A percentile compares a stretch with the other conserved stretches of the same genome.
phyloP scores from a whole-genome alignment of 352 stramenopile genomes.

The Phytopythium cucurbitacearum region DNA sequence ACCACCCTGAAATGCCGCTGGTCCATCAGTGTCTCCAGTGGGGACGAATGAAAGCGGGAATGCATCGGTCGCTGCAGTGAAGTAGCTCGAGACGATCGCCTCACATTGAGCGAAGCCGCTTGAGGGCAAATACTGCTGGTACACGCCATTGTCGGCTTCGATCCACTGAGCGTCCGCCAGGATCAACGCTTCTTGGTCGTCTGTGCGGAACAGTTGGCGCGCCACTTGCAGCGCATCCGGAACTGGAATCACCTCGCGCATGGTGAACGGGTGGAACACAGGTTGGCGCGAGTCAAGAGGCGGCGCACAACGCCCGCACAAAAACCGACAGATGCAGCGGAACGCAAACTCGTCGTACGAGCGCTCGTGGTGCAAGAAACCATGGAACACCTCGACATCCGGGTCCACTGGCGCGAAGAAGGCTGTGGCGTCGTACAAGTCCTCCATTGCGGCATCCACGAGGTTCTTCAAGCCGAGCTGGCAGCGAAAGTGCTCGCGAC shows the following conservation, averaged over 20 bases:
- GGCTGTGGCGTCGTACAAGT: slow-evolving; percentile 23
- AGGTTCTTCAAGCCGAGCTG: slow-evolving; percentile 49
- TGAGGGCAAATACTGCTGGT: slow-evolving; percentile 46
- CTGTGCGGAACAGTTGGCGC: slow-evolving; percentile 41
- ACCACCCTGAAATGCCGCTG: background rate
- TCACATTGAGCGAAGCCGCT: slow-evolving; percentile 48
- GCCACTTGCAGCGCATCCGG: slow-evolving; percentile 39
- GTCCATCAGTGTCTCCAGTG: background rate
- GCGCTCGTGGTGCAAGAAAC: slow-evolving; percentile 42
- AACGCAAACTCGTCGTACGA: slow-evolving; percentile 59
- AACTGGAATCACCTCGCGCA: slow-evolving; percentile 56
- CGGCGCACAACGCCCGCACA: slow-evolving; percentile 15
- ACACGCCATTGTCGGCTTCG: slow-evolving; percentile 53
- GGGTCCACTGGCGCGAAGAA: slow-evolving; percentile 36
- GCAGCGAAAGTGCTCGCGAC: slow-evolving; percentile 62
- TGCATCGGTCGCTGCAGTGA: slow-evolving; percentile 15
- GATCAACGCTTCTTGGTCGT: slow-evolving; percentile 33
- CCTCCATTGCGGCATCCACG: slow-evolving; percentile 38
- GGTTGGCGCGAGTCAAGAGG: slow-evolving; percentile 28
- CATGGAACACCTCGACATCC: slow-evolving; percentile 57
- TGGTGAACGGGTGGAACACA: slow-evolving; percentile 38
- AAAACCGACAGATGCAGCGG: slow-evolving; percentile 45
- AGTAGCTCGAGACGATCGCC: slow-evolving; percentile 38
- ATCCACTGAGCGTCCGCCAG: slow-evolving; percentile 31
- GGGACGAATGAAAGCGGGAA: slow-evolving; percentile 4